Percentiles rank a stretch among this genome's conserved stretches.
These are phyloP conservation scores for Paraconiothyrium brasiliense DNA, from an alignment of 2,329 filamentous ascomycete genomes.

Conservation along the genomic window DNA sequence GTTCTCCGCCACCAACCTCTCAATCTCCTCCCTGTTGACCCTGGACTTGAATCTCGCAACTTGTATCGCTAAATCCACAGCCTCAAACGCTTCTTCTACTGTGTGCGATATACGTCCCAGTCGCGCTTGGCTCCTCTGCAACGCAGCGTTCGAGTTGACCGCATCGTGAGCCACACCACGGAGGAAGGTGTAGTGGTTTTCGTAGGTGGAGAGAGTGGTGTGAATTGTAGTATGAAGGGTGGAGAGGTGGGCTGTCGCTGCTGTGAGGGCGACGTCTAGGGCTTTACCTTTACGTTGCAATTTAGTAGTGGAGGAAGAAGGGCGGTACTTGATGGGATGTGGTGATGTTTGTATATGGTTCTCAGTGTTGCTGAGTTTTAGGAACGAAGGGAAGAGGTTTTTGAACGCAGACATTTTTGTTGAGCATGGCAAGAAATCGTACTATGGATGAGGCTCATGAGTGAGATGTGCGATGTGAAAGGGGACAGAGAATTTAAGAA, in stretches of 20 bases:
- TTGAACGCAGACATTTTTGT: background rate
- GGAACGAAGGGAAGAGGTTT: background rate
- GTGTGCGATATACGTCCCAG: background rate
- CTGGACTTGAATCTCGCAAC: conserved; percentile 7
- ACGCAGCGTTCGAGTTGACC: background rate
- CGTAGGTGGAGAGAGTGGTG: background rate
- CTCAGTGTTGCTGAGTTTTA: background rate
- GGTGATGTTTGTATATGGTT: background rate
- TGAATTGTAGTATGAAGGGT: background rate
- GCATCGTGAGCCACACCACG: background rate
- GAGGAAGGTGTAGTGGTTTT: background rate
- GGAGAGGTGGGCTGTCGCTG: background rate
- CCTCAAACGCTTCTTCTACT: conserved; percentile 1
- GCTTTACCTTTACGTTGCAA: background rate
- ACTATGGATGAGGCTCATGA: too few species aligned
- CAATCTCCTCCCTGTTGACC: conserved; percentile 1
- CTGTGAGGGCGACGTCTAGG: background rate
- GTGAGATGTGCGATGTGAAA: too few species aligned
- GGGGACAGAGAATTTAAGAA: background rate
- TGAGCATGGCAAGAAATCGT: background rate
- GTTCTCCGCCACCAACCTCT: background rate
- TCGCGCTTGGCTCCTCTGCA: background rate
- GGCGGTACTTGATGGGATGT: background rate
- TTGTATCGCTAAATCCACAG: conserved; percentile 3
- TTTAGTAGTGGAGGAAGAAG: background rate